Base-by-base conservation (phyloP, 495 filamentous ascomycete species). In the Trichoderma parareesei region DNA sequence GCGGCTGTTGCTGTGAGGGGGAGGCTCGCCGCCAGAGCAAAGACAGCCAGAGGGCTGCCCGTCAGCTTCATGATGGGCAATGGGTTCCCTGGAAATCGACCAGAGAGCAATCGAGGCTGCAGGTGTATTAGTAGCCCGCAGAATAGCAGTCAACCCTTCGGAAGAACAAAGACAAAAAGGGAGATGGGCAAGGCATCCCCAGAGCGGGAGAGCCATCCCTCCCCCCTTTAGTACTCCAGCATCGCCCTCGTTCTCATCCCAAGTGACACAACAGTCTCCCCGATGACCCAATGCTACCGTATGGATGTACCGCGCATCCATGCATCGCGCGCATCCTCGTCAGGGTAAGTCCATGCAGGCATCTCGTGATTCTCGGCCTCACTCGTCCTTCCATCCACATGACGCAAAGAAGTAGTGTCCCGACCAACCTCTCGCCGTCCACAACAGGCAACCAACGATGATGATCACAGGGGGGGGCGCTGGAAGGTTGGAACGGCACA, bases 1-100 rank as follows among this genome's bases (percentile, higher is more conserved):
- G 69, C 60, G 33, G 70, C 71, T 0, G 68, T 60, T 38, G 69
- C 64, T 53, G 73, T 48, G 49, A 69, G 68, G 43, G 74, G 70
- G 57, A 72, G 61, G 61, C 42, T n/a, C 16, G 42, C 11, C 2
- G 43, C 61, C 6, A 42, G 42, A 5, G 43, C 61, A 7, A 74
- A 66, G 41, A 69, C 70, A 62, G 66, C 73, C 35, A 75, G 41
- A 42, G 70, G 68, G 38, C 62, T 70, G 57, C 14, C 27, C 61
- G n/a, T 57, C 18, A 63, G 2, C 46, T 63, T 42, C 61, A 63
- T 63, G 38, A 37, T 46, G 27, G 2, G 48, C 18, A 14, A 18
- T 37, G 6, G 11, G 35, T 57, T 57, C 7, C 27, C 20, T 35
- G 3, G 5, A 13, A 0, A 27, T 8, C 20, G 20, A 35, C 7